Conservation (phyloP, 495 filamentous ascomycete species). For the Bryoglossum gracile region DNA sequence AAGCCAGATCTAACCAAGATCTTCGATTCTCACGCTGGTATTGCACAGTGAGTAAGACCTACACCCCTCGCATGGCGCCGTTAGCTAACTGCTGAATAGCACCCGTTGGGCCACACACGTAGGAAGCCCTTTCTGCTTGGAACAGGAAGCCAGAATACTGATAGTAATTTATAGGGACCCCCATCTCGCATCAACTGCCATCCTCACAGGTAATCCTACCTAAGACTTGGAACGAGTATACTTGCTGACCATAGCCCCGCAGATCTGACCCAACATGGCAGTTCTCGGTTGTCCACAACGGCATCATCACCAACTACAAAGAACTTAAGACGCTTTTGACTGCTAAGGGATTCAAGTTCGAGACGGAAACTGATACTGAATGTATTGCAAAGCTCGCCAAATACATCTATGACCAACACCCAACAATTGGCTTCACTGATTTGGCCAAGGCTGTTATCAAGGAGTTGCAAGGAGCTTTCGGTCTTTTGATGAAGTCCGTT, state of each 20-base stretch:
- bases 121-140: too few relatives aligned
- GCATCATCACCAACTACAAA: slow-evolving; percentile 99
- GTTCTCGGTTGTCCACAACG: slow-evolving; percentile 97
- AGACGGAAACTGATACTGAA: slow-evolving; percentile 98
- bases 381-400: slow-evolving; percentile 98
- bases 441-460: slow-evolving; percentile 96
- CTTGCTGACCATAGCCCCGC: not conserved
- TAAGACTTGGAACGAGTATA: not conserved
- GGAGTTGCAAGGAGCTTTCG: slow-evolving; percentile 96
- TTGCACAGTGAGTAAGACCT: too few relatives aligned
- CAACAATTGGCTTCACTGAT: slow-evolving; percentile 89
- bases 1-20: slow-evolving; percentile 81
- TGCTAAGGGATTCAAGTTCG: slow-evolving; percentile 93
- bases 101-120: slow-evolving; percentile 98
- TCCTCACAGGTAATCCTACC: slow-evolving; percentile 75
- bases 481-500: slow-evolving; percentile 92
- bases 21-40: slow-evolving; percentile 95
- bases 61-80: too few relatives aligned
- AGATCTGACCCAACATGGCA: slow-evolving; percentile 81
- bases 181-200: slow-evolving; percentile 95
- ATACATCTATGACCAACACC: slow-evolving; percentile 95
- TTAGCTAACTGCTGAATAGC: too few relatives aligned
- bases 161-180: too few relatives aligned
- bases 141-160: too few relatives aligned
- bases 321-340: slow-evolving; percentile 90